Evolutionary conservation across 805 yeast species (phyloP).

Genomic region (Saccharomycopsis fodiens): DNA sequence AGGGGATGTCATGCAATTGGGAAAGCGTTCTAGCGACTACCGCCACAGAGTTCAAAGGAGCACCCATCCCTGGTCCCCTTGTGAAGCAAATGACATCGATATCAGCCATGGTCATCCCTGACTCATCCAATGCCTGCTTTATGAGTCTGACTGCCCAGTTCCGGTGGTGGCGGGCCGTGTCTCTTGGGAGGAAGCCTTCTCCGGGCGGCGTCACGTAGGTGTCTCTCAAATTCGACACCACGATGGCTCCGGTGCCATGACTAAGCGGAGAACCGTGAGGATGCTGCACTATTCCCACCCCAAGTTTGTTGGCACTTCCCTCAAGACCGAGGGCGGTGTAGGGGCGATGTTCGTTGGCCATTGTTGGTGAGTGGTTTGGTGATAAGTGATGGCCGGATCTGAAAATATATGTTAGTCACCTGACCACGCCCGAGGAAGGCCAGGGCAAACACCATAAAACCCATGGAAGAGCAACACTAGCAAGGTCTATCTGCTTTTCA

Average conservation of each 20-base stretch:
- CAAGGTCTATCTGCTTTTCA: too few species aligned
- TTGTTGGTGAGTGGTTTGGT: neutral
- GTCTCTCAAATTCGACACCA: constrained; percentile 86
- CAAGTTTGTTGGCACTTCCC: constrained; percentile 95
- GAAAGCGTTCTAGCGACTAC: constrained; percentile 84
- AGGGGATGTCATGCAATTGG: constrained; percentile 72
- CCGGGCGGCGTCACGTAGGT: constrained; percentile 97
- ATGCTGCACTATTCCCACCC: constrained; percentile 87
- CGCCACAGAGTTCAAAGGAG: constrained; percentile 90
- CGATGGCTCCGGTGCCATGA: constrained; percentile 55
- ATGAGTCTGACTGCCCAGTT: constrained; percentile 87
- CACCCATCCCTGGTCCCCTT: constrained; percentile 99
- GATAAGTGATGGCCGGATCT: neutral
- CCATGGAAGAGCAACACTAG: too few species aligned
- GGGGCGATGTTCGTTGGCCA: neutral
- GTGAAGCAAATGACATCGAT: constrained; percentile 86
- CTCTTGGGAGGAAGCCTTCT: constrained; percentile 94
- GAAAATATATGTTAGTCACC: neutral
- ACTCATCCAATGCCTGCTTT: constrained; percentile 55
- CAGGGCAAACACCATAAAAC: too few species aligned
- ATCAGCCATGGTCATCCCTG: constrained; percentile 42
- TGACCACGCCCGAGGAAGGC: too few species aligned
- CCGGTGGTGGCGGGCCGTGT: constrained; percentile 93
- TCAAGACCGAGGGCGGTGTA: constrained; percentile 86
- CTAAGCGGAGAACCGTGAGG: constrained; percentile 41